These are phyloP conservation scores for Letharia lupina DNA, from an alignment of 495 filamentous ascomycete species.

Conservation along the genomic window DNA sequence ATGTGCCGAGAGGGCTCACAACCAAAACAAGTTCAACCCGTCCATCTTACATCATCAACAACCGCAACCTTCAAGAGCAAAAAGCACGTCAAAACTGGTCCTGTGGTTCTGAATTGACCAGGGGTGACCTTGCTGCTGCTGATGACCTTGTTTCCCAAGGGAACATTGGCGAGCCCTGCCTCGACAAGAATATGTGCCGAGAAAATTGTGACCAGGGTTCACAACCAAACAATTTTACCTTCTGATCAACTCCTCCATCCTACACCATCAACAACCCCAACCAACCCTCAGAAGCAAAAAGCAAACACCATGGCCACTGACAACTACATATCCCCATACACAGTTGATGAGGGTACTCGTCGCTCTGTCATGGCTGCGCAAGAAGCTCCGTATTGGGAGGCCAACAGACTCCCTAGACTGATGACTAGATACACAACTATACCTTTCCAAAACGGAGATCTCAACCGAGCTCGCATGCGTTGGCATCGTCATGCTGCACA, in stretches of 20 bases:
- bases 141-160: conserved; percentile 4
- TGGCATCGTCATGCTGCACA: no score
- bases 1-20: no score
- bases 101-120: not conserved
- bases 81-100: no score
- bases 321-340: not conserved
- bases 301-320: not conserved
- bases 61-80: no score
- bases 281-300: not conserved
- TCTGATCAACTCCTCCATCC: not conserved
- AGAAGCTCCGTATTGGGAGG: no score
- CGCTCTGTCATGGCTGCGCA: not conserved
- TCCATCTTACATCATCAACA: no score
- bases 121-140: not conserved
- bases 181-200: not conserved
- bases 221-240: not conserved
- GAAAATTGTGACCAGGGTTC: not conserved
- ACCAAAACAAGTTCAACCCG: no score
- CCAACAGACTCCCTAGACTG: no score
- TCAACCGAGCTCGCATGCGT: no score
- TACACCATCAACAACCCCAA: not conserved
- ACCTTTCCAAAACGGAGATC: no score
- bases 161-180: not conserved
- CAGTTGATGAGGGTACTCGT: not conserved
- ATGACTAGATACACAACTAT: no score